These are phyloP conservation scores for Aspergillus viridinutans DNA, from an alignment of 2,329 filamentous ascomycete species.

Conservation along the genomic window DNA sequence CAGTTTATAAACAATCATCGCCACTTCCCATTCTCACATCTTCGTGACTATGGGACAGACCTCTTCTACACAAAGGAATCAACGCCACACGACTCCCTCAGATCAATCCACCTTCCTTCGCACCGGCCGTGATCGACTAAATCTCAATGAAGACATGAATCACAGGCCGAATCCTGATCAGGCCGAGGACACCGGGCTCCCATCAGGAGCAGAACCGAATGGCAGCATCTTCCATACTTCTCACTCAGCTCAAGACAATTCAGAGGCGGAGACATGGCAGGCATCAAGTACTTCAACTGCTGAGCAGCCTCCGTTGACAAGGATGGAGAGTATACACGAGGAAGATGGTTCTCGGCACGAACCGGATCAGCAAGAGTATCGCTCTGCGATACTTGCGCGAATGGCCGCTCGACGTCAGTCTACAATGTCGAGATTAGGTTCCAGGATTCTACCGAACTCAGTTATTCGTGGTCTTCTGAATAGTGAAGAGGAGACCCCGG, in stretches of 20 bases:
- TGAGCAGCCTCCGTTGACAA: slow-evolving; percentile 9
- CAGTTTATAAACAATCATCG: slow-evolving; percentile 21
- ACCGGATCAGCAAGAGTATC: slow-evolving; percentile 26
- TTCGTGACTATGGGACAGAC: slow-evolving; percentile 42
- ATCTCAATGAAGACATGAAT: slow-evolving; percentile 36
- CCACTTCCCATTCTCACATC: slow-evolving; percentile 13
- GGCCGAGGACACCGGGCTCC: slow-evolving; percentile 17
- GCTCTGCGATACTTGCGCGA: slow-evolving; percentile 29
- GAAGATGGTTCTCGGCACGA: slow-evolving; percentile 34
- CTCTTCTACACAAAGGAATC: slow-evolving; percentile 38
- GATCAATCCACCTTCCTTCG: slow-evolving; percentile 18
- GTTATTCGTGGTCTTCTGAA: slow-evolving; percentile 42
- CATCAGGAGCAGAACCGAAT: slow-evolving; percentile 14
- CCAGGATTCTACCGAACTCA: slow-evolving; percentile 45
- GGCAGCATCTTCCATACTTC: slow-evolving; percentile 11
- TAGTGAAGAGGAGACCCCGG: slow-evolving; percentile 44
- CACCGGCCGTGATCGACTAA: slow-evolving; percentile 16
- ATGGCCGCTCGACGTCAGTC: slow-evolving; percentile 41
- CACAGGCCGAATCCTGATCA: slow-evolving; percentile 25
- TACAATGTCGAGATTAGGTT: slow-evolving; percentile 46
- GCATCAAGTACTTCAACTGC: slow-evolving; percentile 11
- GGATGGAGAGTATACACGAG: slow-evolving; percentile 34
- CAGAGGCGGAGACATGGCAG: slow-evolving; percentile 16
- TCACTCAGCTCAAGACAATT: slow-evolving; percentile 7
- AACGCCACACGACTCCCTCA: slow-evolving; percentile 23